Evolutionary conservation across 306 rosid genomes (phyloP), one percentile per base, ranked within the genome.

Genomic region (Amphicarpaea edgeworthii): DNA sequence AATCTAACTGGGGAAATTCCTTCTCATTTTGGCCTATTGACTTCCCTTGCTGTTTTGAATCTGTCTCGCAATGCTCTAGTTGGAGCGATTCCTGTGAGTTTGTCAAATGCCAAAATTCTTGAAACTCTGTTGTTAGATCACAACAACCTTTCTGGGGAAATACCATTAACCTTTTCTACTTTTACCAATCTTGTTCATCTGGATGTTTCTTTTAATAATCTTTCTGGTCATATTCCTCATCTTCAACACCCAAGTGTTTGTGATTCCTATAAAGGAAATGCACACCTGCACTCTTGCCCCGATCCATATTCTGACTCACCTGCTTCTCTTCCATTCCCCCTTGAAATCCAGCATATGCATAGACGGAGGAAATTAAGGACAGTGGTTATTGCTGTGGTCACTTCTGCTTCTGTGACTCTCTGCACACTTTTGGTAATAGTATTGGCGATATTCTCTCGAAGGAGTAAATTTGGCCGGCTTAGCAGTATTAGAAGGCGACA

Each of bases 171-270:
- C 6, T 73, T 86, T 73, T 81, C 88, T 21, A 30, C 84, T 15
- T 79, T 86, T 50, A 20, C 84, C 65, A 55, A 64, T 53, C 88
- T 86, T 53, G 76, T 51, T 41, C 72, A 79, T n/a, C 75, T 86
- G 40, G 83, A 84, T 79, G 86, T 86, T 46, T 84, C 90, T 67
- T 86, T 75, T 78, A 86, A 86, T 66, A 86, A 86, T 45, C 87
- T 86, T 61, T 86, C 90, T 11, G 90, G 90, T 75, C 86, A 78
- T 75, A 86, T 86, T 75, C 90, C 90, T 17, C 78, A 34, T 72
- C 83, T 86, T 67, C 78, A 71, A 77, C 86, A 67, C 65, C 73
- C 57, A 28, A 79, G 53, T 66, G 70, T 72, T 66, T 84, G 90
- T 68, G 70, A 76, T 50, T 78, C 77, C 75, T 86, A 51, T 47